Conservation (phyloP, 768 basidiomycete genomes). For the Tephrocybe rancida region DNA sequence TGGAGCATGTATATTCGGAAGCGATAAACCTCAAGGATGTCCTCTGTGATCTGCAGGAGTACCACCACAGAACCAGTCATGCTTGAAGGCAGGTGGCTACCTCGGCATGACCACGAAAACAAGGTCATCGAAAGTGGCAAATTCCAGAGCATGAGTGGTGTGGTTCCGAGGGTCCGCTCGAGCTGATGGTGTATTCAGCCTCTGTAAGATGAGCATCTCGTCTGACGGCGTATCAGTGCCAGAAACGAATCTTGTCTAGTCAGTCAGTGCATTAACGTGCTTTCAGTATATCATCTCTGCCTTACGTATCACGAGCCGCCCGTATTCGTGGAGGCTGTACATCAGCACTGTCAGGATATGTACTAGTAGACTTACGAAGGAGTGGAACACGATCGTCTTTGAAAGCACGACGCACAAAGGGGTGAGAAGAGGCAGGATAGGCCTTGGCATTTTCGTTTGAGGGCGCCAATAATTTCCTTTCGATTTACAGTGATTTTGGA, state of each 20-base stretch:
- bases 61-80: background rate
- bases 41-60: background rate
- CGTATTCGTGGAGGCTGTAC: background rate
- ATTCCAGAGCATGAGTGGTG: constrained; percentile 19
- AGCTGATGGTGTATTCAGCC: constrained; percentile 11
- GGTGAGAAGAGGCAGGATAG: background rate
- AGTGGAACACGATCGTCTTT: background rate
- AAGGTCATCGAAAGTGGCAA: constrained; percentile 12
- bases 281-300: constrained; percentile 1
- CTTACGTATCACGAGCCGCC: constrained; percentile 1
- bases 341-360: background rate
- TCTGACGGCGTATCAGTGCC: constrained; percentile 4
- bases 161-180: constrained; percentile 21
- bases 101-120: constrained; percentile 20
- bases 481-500: too few species aligned
- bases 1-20: background rate
- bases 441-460: too few species aligned
- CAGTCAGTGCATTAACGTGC: background rate
- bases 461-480: too few species aligned
- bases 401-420: background rate
- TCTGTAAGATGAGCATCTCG: constrained; percentile 15
- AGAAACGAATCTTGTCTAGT: background rate
- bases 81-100: background rate
- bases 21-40: constrained; percentile 1
- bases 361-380: background rate